Evolutionary conservation across 495 filamentous ascomycete species (phyloP), one percentile per base, ranked within the genome.

Genomic region (Delitschia confertaspora): DNA sequence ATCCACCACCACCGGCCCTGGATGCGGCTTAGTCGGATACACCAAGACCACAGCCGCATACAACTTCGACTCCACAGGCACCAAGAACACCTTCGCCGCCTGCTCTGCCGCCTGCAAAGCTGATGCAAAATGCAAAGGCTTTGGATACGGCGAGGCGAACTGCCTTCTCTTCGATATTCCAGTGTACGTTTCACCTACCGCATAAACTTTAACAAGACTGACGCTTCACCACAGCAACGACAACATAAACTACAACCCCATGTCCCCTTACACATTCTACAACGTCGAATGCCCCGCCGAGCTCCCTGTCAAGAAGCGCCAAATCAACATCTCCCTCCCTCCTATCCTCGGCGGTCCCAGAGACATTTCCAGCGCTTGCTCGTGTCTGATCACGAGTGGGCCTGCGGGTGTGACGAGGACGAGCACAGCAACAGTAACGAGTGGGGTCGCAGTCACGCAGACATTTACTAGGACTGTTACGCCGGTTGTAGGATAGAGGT

Each of bases 191-290:
- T 19, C 10, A 31, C 33, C 33, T 37, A 17, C 13, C 24, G 2
- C 29, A 17, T 11, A 22, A 27, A 30, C n/a, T 29, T 29, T 7
- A 13, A 13, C 26, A 29, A 29, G 26, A 29, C 26, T 29, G 26
- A 29, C n/a, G 26, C 26, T n/a, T n/a, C 7, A 29, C n/a, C n/a
- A 13, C 38, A 53, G 49, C 8, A 32, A 31, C 43, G 37, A 39
- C 29, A 53, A 53, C 38, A 36, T 27, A 4, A 47, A 53, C 23
- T 47, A 47, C 49, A 53, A 53, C 43, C 49, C 49, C 23, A 47
- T 47, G 49, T 53, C 49, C 4, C 49, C 49, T 2, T 53, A 53
- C 49, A 53, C 49, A 21, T 53, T 53, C 38, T 53, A 53, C 38
- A 43, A 53, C 25, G 10, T 13, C 6, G 2, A 36, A 2, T 53